These are phyloP conservation scores for Leishmania aethiopica DNA, from an alignment of 208 protist species.

Conservation along the genomic window DNA sequence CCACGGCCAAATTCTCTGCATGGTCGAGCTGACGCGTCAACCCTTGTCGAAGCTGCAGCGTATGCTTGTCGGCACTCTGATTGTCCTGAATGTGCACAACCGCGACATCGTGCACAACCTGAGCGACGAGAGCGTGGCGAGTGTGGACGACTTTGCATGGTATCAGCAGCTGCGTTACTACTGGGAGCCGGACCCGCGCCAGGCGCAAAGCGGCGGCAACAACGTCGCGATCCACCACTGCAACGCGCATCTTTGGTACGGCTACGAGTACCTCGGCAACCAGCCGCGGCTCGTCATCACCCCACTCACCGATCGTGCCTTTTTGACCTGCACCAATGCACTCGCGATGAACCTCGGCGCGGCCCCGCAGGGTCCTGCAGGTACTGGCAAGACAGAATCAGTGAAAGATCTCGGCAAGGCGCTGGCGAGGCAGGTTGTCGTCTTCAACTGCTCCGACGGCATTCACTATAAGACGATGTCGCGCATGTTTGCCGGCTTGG, in stretches of 20 bases:
- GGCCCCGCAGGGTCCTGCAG: conserved; percentile 94
- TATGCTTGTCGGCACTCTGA: conserved; percentile 93
- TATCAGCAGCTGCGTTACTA: conserved; percentile 95
- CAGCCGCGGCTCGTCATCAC: conserved; percentile 96
- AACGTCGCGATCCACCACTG: conserved; percentile 91
- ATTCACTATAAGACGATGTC: conserved; percentile 97
- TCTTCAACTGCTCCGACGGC: conserved; percentile 98
- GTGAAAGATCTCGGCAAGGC: conserved; percentile 95
- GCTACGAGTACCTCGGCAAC: conserved; percentile 97
- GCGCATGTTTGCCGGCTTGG: conserved; percentile 96
- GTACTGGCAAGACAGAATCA: conserved; percentile 97
- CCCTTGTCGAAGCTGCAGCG: conserved; percentile 91
- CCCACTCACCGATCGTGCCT: conserved; percentile 96
- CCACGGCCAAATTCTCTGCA: conserved; percentile 85
- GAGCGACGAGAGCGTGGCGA: conserved; percentile 45
- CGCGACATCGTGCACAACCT: conserved; percentile 95
- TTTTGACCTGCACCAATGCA: conserved; percentile 94
- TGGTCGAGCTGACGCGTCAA: conserved; percentile 91
- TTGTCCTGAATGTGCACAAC: conserved; percentile 97
- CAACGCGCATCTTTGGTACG: conserved; percentile 92
- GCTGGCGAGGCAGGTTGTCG: conserved; percentile 92
- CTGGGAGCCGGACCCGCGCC: conserved; percentile 77
- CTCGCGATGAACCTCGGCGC: conserved; percentile 95
- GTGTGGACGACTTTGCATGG: conserved; percentile 93
- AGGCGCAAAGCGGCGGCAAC: conserved; percentile 47